Conservation (phyloP, 2,329 filamentous ascomycete genomes). For the Torrubiellomyces zombiae region DNA sequence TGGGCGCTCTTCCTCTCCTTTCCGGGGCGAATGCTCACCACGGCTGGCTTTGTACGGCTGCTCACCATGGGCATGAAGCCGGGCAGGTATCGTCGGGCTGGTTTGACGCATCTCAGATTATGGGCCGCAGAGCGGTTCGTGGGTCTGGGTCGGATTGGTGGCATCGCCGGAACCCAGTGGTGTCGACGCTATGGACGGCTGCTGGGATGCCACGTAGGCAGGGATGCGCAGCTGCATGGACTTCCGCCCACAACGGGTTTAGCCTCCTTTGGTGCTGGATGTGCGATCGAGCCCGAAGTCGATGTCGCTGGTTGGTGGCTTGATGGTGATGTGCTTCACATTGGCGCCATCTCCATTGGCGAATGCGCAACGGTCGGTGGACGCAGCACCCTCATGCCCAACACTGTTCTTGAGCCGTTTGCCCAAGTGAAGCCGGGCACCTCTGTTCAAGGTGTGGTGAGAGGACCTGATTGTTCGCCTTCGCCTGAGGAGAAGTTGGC, state of each 20-base stretch:
- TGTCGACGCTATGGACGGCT: constrained; percentile 6
- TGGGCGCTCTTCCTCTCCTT: constrained; percentile 6
- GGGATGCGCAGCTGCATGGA: constrained; percentile 7
- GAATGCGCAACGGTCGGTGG: constrained; percentile 7
- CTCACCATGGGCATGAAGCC: constrained; percentile 6
- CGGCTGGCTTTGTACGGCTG: constrained; percentile 3
- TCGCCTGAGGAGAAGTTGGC: constrained; percentile 1
- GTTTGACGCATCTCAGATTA: constrained; percentile 6
- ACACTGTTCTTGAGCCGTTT: constrained; percentile 5
- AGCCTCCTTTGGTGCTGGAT: constrained; percentile 7
- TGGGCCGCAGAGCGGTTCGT: constrained; percentile 7
- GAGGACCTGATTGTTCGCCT: constrained; percentile 1
- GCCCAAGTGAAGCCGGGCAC: constrained; percentile 6
- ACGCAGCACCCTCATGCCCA: constrained; percentile 7
- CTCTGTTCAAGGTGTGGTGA: constrained; percentile 5
- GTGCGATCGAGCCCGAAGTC: constrained; percentile 8
- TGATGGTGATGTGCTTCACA: constrained; percentile 8
- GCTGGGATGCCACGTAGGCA: constrained; percentile 7
- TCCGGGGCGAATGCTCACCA: constrained; percentile 6
- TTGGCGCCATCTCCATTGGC: constrained; percentile 6
- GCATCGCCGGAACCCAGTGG: constrained; percentile 7
- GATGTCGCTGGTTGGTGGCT: constrained; percentile 9
- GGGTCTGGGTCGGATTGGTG: constrained; percentile 2
- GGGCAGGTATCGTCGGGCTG: constrained; percentile 7
- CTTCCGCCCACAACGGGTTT: constrained; percentile 7